phyloP scores from a whole-genome alignment of 1,139 yeast genomes.

The Pneumocystis oryctolagi region DNA sequence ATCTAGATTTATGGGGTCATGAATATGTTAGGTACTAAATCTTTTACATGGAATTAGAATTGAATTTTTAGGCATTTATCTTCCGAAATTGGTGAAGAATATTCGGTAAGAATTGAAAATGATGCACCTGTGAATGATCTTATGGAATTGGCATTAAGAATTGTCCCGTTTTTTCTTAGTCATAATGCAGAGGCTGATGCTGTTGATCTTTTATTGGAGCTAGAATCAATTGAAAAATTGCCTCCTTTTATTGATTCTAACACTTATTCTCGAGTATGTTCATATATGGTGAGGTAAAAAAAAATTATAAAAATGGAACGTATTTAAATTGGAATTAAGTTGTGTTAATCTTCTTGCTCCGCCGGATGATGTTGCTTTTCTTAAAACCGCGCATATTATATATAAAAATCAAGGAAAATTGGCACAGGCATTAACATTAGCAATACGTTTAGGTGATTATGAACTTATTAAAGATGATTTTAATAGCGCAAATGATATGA shows the following conservation, averaged over 20 bases:
- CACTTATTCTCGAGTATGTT: conserved; percentile 77
- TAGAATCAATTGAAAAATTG: conserved; percentile 71
- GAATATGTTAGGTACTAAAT: conserved; percentile 94
- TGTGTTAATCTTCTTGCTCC: conserved; percentile 93
- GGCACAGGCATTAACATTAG: conserved; percentile 80
- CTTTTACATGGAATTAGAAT: conserved; percentile 81
- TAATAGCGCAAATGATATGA: conserved; percentile 51
- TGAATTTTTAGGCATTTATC: conserved; percentile 27
- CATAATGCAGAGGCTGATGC: conserved; percentile 99
- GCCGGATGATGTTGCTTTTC: conserved; percentile 76
- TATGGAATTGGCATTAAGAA: conserved; percentile 51
- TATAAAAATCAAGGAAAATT: conserved; percentile 66
- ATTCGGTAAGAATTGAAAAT: conserved; percentile 27
- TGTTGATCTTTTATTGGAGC: conserved; percentile 76
- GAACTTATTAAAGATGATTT: conserved; percentile 65
- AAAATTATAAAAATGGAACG: not conserved
- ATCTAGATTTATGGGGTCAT: conserved; percentile 89
- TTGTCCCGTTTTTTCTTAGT: conserved; percentile 78
- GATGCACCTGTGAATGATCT: conserved; percentile 32
- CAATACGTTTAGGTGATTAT: conserved; percentile 77
- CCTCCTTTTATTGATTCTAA: conserved; percentile 73
- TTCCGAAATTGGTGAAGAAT: conserved; percentile 25
- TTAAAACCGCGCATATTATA: conserved; percentile 81
- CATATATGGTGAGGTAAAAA: conserved; percentile 40
- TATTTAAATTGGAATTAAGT: conserved; percentile 36